A percentile compares a stretch with the other conserved stretches of the same genome.
Evolutionary conservation across 2,329 filamentous ascomycete genomes (phyloP).

Genomic region (Annulohypoxylon truncatum): DNA sequence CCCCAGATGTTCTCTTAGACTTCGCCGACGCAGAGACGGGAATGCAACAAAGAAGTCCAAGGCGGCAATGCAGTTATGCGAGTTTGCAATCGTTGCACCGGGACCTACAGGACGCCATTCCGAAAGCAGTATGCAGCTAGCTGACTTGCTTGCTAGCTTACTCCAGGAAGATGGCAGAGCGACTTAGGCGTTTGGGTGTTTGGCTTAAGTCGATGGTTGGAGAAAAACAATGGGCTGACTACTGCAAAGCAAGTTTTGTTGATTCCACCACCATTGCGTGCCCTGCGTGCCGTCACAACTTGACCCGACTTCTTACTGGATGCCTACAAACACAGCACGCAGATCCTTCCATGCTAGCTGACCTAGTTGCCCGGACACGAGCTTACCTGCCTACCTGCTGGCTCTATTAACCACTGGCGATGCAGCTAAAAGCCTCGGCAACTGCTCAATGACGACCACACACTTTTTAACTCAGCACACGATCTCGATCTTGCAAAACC

Average conservation of each 20-base stretch:
- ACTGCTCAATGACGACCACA: conserved; percentile 27
- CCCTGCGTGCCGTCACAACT: conserved; percentile 31
- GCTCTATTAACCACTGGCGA: conserved; percentile 10
- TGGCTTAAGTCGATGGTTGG: conserved; percentile 22
- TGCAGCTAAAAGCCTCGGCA: conserved; percentile 30
- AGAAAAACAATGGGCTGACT: conserved; percentile 26
- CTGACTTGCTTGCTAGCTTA: conserved; percentile 3
- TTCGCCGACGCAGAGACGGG: background rate
- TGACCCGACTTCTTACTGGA: conserved; percentile 28
- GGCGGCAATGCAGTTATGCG: conserved; percentile 6
- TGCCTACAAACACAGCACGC: conserved; percentile 35
- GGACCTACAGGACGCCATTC: conserved; percentile 15
- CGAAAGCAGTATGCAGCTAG: conserved; percentile 24
- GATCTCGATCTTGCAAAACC: conserved; percentile 35
- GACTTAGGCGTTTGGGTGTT: conserved; percentile 13
- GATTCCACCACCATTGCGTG: conserved; percentile 26
- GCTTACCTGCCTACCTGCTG: conserved; percentile 27
- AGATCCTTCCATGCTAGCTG: conserved; percentile 37
- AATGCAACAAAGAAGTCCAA: conserved; percentile 12
- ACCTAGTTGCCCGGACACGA: conserved; percentile 40
- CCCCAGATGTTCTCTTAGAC: background rate
- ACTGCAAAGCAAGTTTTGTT: conserved; percentile 39
- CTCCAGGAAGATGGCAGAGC: conserved; percentile 17
- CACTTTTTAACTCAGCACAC: conserved; percentile 1
- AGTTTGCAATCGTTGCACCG: conserved; percentile 2